These are phyloP conservation scores for Suillus occidentalis DNA, from an alignment of 768 basidiomycete genomes.

Conservation along the genomic window DNA sequence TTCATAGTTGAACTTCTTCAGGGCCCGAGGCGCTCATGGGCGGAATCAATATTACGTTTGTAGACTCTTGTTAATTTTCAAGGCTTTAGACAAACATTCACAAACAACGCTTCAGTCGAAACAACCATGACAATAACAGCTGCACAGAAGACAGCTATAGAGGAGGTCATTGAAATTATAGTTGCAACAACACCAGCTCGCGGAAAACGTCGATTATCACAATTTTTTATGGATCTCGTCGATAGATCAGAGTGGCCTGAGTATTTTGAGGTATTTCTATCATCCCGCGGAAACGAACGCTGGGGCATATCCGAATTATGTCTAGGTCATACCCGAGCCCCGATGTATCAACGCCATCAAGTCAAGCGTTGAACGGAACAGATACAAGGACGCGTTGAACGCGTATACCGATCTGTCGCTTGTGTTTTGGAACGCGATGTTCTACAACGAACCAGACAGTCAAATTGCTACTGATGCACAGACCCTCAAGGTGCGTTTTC, in stretches of 20 bases:
- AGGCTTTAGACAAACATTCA: conserved; percentile 23
- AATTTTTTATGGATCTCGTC: conserved; percentile 77
- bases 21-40: conserved; percentile 2
- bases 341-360: conserved; percentile 77
- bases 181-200: conserved; percentile 44
- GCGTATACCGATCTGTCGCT: conserved; percentile 83
- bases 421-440: conserved; percentile 91
- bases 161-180: conserved; percentile 55
- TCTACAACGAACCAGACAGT: conserved; percentile 80
- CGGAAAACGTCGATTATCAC: conserved; percentile 64
- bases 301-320: conserved; percentile 26
- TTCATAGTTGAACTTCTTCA: conserved; percentile 8
- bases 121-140: conserved; percentile 52
- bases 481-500: conserved; percentile 59
- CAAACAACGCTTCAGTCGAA: conserved; percentile 21
- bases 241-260: conserved; percentile 74
- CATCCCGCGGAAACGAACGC: conserved; percentile 2
- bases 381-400: conserved; percentile 68
- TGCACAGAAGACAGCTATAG: conserved; percentile 57
- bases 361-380: conserved; percentile 64
- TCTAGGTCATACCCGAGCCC: conserved; percentile 83
- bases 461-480: conserved; percentile 72
- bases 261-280: conserved; percentile 70
- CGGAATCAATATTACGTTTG: conserved; percentile 15
- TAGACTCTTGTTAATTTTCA: conserved; percentile 28